phyloP scores from a whole-genome alignment of 2,329 filamentous ascomycete genomes.

The Bipolaris bicolor region DNA sequence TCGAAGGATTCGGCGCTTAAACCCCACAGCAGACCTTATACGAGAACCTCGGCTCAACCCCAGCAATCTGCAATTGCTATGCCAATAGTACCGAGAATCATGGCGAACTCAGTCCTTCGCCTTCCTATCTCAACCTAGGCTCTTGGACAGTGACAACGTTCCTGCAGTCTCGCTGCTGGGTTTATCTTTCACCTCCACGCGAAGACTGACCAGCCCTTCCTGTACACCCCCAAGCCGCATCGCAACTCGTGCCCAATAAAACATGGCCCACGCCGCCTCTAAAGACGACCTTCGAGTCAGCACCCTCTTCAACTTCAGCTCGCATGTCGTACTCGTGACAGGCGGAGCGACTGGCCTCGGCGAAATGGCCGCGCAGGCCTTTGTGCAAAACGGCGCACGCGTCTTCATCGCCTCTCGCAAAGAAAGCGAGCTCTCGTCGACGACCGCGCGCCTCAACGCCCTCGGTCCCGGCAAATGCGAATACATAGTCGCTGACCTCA shows the following conservation, averaged over 20 bases:
- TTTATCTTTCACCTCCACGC: not conserved
- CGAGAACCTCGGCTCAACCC: constrained; percentile 26
- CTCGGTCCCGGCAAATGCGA: constrained; percentile 59
- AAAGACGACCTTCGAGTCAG: constrained; percentile 43
- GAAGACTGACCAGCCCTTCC: not conserved
- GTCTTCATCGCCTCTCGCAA: constrained; percentile 63
- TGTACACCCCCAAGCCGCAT: not conserved
- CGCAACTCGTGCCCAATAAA: not conserved
- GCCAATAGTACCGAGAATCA: constrained; percentile 21
- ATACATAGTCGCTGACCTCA: constrained; percentile 59
- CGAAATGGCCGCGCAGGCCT: constrained; percentile 62
- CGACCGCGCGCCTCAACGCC: constrained; percentile 55
- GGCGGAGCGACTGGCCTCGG: constrained; percentile 60
- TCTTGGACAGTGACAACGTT: not conserved
- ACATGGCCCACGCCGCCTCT: constrained; percentile 41
- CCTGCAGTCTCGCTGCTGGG: not conserved
- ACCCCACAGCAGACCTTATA: constrained; percentile 6
- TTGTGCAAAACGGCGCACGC: constrained; percentile 59
- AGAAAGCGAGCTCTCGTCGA: constrained; percentile 57
- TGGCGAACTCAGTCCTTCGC: constrained; percentile 9
- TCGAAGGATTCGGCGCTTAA: constrained; percentile 6
- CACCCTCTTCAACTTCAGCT: constrained; percentile 45
- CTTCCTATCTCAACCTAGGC: constrained; percentile 1
- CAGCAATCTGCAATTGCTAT: constrained; percentile 21
- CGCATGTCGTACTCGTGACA: constrained; percentile 56